These are phyloP conservation scores for Sugiyamaella boreocaroliniensis DNA, from an alignment of 805 yeast genomes.

Conservation along the genomic window DNA sequence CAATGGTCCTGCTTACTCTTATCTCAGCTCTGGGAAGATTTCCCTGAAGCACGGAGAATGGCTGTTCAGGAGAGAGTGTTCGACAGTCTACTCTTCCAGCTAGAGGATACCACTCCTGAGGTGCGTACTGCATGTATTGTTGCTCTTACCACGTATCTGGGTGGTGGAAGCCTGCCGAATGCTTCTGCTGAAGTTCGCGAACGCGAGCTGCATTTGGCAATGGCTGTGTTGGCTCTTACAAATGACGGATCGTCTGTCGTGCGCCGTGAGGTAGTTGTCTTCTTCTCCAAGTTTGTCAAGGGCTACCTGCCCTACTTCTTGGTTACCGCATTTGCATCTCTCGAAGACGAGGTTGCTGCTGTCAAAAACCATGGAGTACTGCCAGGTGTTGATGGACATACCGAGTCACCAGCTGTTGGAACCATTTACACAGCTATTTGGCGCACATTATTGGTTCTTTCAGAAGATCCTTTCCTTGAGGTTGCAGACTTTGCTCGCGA, in stretches of 20 bases:
- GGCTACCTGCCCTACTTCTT: constrained; percentile 68
- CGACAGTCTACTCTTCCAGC: constrained; percentile 34
- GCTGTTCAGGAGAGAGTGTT: constrained; percentile 60
- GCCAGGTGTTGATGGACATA: constrained; percentile 58
- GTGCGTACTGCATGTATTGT: constrained; percentile 78
- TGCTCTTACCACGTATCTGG: constrained; percentile 63
- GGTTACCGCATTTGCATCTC: constrained; percentile 78
- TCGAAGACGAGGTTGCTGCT: constrained; percentile 71
- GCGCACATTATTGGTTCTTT: constrained; percentile 71
- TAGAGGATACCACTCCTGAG: constrained; percentile 91
- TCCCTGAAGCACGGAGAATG: constrained; percentile 68
- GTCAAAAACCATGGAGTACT: constrained; percentile 33
- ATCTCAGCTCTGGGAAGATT: constrained; percentile 66
- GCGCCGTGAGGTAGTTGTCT: constrained; percentile 73
- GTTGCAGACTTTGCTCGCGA: constrained; percentile 66
- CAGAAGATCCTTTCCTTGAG: constrained; percentile 85
- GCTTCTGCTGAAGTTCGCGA: constrained; percentile 5
- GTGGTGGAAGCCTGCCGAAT: constrained; percentile 26
- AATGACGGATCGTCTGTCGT: constrained; percentile 90
- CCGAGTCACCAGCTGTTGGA: constrained; percentile 67
- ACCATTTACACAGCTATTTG: constrained; percentile 80
- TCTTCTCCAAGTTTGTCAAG: constrained; percentile 65
- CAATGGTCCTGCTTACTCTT: constrained; percentile 87
- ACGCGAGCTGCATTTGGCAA: constrained; percentile 51
- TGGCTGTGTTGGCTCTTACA: constrained; percentile 56